phyloP scores from a whole-genome alignment of 768 basidiomycete genomes.

The Termitomyces sp. region DNA sequence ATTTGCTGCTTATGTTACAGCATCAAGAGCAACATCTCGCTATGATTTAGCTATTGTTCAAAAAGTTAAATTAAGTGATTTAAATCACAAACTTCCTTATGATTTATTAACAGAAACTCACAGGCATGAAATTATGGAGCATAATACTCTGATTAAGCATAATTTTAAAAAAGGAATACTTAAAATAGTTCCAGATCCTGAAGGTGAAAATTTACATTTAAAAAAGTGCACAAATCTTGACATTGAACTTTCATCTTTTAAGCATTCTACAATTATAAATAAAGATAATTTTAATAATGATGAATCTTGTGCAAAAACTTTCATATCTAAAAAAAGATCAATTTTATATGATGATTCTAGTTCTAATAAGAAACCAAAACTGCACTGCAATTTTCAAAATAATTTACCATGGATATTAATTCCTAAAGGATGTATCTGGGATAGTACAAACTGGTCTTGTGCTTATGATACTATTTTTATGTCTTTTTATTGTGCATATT shows the following conservation, averaged over 20 bases:
- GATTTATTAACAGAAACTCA: no score
- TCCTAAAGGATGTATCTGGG: background rate
- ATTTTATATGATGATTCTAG: background rate
- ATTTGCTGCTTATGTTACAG: slow-evolving; percentile 25
- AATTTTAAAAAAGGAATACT: no score
- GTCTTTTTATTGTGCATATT: background rate
- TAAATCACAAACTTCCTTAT: slow-evolving; percentile 13
- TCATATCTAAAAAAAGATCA: background rate
- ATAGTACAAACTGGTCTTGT: background rate
- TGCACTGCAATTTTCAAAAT: no score
- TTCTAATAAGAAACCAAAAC: no score
- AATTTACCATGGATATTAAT: background rate
- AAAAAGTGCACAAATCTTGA: no score
- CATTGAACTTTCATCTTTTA: no score
- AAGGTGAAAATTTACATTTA: background rate
- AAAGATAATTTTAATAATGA: background rate
- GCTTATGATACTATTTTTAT: slow-evolving; percentile 2
- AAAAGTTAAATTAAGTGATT: slow-evolving; percentile 12
- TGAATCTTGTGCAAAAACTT: background rate
- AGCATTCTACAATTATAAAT: no score
- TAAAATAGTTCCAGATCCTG: background rate
- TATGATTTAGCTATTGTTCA: slow-evolving; percentile 19
- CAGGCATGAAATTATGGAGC: no score
- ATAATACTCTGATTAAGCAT: no score
- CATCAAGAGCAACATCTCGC: slow-evolving; percentile 17